Evolutionary conservation across 2,329 filamentous ascomycete species (phyloP), one percentile per base, ranked within the genome.

Genomic region (Trichoderma atrobrunneum): DNA sequence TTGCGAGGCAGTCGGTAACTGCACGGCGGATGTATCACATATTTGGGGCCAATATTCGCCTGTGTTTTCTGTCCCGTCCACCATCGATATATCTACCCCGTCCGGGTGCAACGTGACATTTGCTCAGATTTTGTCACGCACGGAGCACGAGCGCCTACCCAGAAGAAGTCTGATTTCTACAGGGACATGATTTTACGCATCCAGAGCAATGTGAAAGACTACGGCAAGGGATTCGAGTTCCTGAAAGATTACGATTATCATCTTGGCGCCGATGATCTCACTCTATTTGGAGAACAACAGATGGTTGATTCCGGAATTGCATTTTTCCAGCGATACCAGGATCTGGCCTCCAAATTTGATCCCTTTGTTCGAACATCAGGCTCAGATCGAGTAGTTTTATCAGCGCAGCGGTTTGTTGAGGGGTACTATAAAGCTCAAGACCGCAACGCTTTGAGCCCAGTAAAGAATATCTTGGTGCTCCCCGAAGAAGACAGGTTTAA

Each of bases 11-110:
- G 74, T 76, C 18, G 80, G 75, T 16, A 77, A 73, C 66, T 94
- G 92, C 80, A 85, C 86, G 62, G 81, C 87, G 5, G 79, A 87
- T 36, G 86, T 91, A 59, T 89, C 90, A 1, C 91, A 90, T 75
- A 87, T 85, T 70, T 97, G 94, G 93, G 95, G 94, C 71, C 94
- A 95, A 80, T 97, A 97, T 80, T 92, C 93, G 21, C 93, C 94
- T 2, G 97, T 90, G 82, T 97, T 93, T 81, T 87, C 91, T 1
- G 91, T 95, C 0, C 87, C 90, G 7, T 94, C 92, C 1, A 84
- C 88, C 3, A 88, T 93, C 65, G 84, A 89, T 18, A 76, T 85
- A 7, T 84, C 84, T 8, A 83, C 92, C 1, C 94, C 94, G 0
- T 75, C 84, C 0, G 85, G 84, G n/a, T 98, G 95, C 82, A 83